Evolutionary conservation across 148 eudicot species (phyloP), one percentile per base, ranked within the genome.

Genomic region (Vaccinium macrocarpon): DNA sequence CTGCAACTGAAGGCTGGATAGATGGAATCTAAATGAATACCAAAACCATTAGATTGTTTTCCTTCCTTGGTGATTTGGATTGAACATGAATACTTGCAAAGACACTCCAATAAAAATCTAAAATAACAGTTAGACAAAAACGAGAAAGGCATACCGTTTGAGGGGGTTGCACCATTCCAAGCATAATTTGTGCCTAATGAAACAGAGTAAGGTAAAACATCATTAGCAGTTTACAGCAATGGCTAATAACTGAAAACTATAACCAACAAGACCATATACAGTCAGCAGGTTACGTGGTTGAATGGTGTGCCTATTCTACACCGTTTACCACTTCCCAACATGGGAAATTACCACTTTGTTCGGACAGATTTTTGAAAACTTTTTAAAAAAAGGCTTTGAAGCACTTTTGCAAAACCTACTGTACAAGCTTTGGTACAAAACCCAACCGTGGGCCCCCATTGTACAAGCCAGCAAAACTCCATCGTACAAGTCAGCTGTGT

Each of bases 121-220:
- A 66, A 53, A n/a, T 35, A 21, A 52, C 12, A 75, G 9, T 75
- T 19, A 3, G 8, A 46, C 38, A 3, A 32, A 25, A 76, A 8
- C 10, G 13, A 74, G 46, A 76, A 57, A 72, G 81, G 16, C 88
- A 78, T 92, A 95, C 98, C 91, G 86, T 81, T 87, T 90, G 91
- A 23, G 99, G 90, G 23, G 98, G 89, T 87, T 93, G 89, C 81
- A 96, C 95, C 99, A 96, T 96, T 85, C 99, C 98, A 73, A 96
- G 98, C 99, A 96, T 94, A 32, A 96, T 96, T 87, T 96, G 99
- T 68, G 99, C 99, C 99, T 96, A 82, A 62, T 84, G 42, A 68
- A 77, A 81, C 57, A 86, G 18, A 81, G 15, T 1, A 29, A 32
- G 62, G 68, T 27, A 55, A 27, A 11, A 82, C n/a, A 53, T 6